These are phyloP conservation scores for Dillenia suffruticosa DNA, from an alignment of 164 flowering plant species.

Conservation along the genomic window DNA sequence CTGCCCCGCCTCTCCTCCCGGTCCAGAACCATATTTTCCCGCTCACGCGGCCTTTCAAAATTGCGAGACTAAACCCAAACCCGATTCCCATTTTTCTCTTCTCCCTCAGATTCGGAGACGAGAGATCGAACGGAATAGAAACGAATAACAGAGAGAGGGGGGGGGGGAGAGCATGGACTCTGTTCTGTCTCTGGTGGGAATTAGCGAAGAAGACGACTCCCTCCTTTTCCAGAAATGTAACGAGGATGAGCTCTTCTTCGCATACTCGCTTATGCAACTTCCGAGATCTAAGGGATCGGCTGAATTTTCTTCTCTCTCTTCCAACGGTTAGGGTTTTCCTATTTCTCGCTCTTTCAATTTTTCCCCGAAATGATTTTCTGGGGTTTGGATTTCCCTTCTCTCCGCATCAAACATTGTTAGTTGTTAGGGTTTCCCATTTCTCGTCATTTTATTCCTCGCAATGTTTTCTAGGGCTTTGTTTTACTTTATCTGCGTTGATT, in stretches of 20 bases:
- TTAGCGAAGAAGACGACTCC: slow-evolving; percentile 40
- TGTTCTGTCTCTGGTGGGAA: slow-evolving; percentile 37
- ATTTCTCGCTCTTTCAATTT: neutral
- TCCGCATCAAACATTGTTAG: too few relatives aligned
- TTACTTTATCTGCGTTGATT: too few relatives aligned
- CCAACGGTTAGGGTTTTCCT: slow-evolving; percentile 21
- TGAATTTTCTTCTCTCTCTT: slow-evolving; percentile 2
- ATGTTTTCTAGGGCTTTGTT: too few relatives aligned
- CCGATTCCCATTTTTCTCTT: too few relatives aligned
- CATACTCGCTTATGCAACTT: slow-evolving; percentile 37
- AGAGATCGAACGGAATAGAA: neutral
- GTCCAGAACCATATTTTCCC: too few relatives aligned
- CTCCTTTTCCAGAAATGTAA: slow-evolving; percentile 20
- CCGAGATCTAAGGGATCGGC: slow-evolving; percentile 20
- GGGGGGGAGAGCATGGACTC: slow-evolving; percentile 21
- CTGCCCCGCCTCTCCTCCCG: too few relatives aligned
- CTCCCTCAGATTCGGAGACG: too few relatives aligned
- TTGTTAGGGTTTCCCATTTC: too few relatives aligned
- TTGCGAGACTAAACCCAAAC: too few relatives aligned
- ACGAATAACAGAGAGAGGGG: neutral
- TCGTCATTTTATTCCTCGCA: too few relatives aligned
- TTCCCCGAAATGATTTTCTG: neutral
- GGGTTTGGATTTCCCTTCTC: too few relatives aligned
- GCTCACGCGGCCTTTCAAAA: too few relatives aligned
- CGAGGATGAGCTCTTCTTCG: slow-evolving; percentile 15